phyloP scores from a whole-genome alignment of 441 rosid genomes.

The Arabidopsis hybrid region DNA sequence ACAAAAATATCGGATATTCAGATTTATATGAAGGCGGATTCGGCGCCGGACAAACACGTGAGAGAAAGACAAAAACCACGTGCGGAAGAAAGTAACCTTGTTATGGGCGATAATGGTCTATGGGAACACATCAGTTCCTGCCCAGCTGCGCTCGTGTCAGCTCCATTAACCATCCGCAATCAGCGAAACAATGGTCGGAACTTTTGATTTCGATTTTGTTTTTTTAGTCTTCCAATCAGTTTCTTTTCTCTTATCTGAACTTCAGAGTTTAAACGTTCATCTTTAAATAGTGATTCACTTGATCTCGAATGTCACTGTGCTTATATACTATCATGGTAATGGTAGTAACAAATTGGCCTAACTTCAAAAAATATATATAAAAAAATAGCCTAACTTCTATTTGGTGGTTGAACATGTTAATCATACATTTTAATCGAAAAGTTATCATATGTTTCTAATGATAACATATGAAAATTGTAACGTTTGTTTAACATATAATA shows the following conservation, averaged over 20 bases:
- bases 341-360: neutral
- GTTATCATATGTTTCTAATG: too few relatives aligned
- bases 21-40: conserved; percentile 16
- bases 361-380: too few relatives aligned
- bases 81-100: conserved; percentile 35
- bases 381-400: neutral
- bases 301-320: neutral
- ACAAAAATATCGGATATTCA: neutral
- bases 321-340: neutral
- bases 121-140: conserved; percentile 24
- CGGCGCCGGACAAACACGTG: conserved; percentile 45
- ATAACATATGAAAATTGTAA: too few relatives aligned
- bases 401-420: neutral
- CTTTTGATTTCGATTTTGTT: neutral
- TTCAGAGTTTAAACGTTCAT: neutral
- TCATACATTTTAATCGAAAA: too few relatives aligned
- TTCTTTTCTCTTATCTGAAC: conserved; percentile 11
- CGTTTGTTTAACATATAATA: neutral
- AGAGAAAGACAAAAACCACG: conserved; percentile 44
- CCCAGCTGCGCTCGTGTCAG: conserved; percentile 27
- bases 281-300: neutral
- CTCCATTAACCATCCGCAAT: conserved; percentile 38
- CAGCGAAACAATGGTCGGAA: conserved; percentile 33
- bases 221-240: neutral
- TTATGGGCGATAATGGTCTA: conserved; percentile 33